Base-by-base conservation (phyloP, 331 rosid species). In the Spiraea crenata region DNA sequence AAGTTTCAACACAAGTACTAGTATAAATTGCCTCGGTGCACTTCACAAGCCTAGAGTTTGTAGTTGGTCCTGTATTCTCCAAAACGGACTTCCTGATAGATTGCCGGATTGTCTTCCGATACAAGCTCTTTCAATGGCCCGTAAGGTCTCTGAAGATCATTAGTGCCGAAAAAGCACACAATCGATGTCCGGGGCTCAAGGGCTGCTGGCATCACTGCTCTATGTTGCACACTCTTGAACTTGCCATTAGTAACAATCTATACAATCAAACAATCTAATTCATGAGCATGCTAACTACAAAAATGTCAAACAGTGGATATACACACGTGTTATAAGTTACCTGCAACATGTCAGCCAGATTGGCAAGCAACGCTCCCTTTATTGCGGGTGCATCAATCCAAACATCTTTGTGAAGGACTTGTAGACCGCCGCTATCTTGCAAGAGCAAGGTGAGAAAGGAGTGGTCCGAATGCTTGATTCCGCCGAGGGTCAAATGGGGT, bases 401-500 rank as follows among this genome's bases (percentile, higher is more conserved):
- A 15, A 42, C 65, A 20, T 63, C 39, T 7, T 63, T 38, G 9
- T 73, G 52, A 15, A 34, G 70, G 52, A 63, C 44, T 63, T 73
- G 77, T n/a, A 73, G 77, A 7, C 77, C 71, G 3, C 70, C 70
- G 20, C 9, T 19, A 47, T 73, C 77, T 52, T 72, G 76, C 20
- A 49, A 55, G 34, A 72, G 4, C 3, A 72, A 49, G 38, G 76
- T 72, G 9, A 72, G 19, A 31, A 62, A 51, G 6, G 63, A 50
- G 35, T 13, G 40, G 11, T 72, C 70, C 0, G 63, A 9, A 47
- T 63, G 71, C 41, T 63, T 63, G 37, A 57, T 39, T 51, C 71
- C 35, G 45, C 71, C 71, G 5, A 72, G 17, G 7, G 70, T 31
- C 62, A 63, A 25, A 38, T 73, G 45, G 10, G 71, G 77, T 42